Evolutionary conservation across 768 basidiomycete species (phyloP), one percentile per base, ranked within the genome.

Genomic region (Epithele typhae): DNA sequence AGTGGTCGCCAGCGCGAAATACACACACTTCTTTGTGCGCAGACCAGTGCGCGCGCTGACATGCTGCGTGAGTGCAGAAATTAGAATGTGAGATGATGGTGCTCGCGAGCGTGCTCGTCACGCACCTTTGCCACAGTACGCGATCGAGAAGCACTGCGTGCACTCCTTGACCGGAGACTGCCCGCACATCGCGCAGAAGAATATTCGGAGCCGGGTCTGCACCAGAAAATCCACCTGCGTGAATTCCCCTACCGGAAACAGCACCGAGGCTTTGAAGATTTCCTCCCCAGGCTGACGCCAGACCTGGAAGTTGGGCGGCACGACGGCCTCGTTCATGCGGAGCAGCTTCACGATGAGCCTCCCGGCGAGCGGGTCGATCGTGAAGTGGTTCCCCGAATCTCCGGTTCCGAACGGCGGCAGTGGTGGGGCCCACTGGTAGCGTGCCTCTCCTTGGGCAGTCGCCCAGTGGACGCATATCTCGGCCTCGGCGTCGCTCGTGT

Each of bases 151-250:
- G 40, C 71, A 73, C 32, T 60, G 60, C 2, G 61, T 38, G 45
- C 73, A 74, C 24, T 61, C 54, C 27, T 60, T 66, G 19, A 51
- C 52, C 10, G 59, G 61, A 41, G 50, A 61, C 40, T 66, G 61
- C 2, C 72, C 70, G 40, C 72, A 74, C 1, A 72, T 52, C 19
- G 62, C 65, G 39, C 71, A 73, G 5, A n/a, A 70, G 70, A 25
- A 52, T 21, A 23, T 61, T 61, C 25, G 49, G 55, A 21, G 59
- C 67, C 11, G 72, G 53, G 35, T 59, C 65, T 3, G 68, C 70
- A n/a, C 7, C 32, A 71, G 40, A 21, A 64, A 66, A 15, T 57
- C 56, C 59, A 66, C 64, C 24, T 43, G n/a, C n/a, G n/a, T 55
- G n/a, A 71, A 46, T 3, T 64, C 65, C 7, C 63, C 64, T 10